Percentiles rank a stretch among this genome's conserved stretches.
Evolutionary conservation across 1,139 yeast genomes (phyloP).

Genomic region (Lodderomyces oxycetoniae): DNA sequence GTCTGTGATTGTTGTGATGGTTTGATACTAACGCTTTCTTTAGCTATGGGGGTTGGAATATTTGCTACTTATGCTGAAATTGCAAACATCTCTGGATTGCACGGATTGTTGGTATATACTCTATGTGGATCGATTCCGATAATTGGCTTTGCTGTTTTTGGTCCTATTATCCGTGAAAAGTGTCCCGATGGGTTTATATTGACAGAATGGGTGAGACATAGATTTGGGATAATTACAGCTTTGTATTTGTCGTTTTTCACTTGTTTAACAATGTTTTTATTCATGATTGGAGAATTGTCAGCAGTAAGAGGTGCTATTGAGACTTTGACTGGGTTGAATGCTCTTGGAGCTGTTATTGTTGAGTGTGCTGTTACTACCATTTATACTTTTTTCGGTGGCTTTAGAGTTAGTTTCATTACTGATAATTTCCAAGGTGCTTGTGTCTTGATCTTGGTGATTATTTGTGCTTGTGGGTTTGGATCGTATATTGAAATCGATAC

Average conservation of each 20-base stretch:
- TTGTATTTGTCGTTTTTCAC: conserved; percentile 78
- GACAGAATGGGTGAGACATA: conserved; percentile 89
- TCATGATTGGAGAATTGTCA: conserved; percentile 83
- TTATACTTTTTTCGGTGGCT: conserved; percentile 87
- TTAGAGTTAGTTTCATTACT: conserved; percentile 81
- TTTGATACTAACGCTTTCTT: conserved; percentile 12
- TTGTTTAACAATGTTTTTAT: conserved; percentile 77
- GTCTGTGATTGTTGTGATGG: too few species aligned
- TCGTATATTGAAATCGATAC: conserved; percentile 68
- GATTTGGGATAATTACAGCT: conserved; percentile 71
- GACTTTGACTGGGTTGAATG: conserved; percentile 73
- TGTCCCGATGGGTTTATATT: conserved; percentile 91
- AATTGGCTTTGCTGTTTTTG: conserved; percentile 72
- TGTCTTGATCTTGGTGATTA: conserved; percentile 60
- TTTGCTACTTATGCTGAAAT: conserved; percentile 82
- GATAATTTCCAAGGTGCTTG: conserved; percentile 83
- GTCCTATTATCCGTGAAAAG: conserved; percentile 71
- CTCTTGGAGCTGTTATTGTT: conserved; percentile 77
- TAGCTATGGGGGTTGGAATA: conserved; percentile 90
- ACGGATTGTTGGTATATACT: conserved; percentile 80
- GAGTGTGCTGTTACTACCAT: conserved; percentile 85
- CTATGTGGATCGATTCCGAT: conserved; percentile 82
- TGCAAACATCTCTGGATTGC: conserved; percentile 81
- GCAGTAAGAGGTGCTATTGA: conserved; percentile 74
- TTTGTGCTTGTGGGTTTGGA: conserved; percentile 80